Conservation (phyloP, 225 moss, liverwort and hornwort genomes). For the Physcomitrellopsis africana region DNA sequence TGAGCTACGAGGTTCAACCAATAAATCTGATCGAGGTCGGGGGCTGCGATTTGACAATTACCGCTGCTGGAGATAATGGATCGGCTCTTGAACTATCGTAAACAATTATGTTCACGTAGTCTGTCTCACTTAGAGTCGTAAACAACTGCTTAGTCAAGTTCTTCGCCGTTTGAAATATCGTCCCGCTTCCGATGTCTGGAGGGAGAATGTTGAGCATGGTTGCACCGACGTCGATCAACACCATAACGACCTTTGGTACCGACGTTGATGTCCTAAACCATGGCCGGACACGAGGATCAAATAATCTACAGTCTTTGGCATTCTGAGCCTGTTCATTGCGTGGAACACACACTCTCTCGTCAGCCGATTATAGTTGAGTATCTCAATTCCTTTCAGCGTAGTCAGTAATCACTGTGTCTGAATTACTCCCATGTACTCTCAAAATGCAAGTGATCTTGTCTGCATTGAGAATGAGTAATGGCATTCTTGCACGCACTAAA, state of each 20-base stretch:
- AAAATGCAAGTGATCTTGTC: not conserved
- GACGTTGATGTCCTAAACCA: constrained; percentile 25
- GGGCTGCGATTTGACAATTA: not conserved
- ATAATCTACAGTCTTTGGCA: not conserved
- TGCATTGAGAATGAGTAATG: not conserved
- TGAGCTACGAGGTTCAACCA: not conserved
- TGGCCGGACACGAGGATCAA: not conserved
- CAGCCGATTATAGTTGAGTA: not conserved
- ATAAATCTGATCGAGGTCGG: not conserved
- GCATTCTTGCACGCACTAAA: not conserved
- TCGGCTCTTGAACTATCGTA: constrained; percentile 24
- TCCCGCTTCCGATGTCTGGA: not conserved
- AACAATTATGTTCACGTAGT: constrained; percentile 18
- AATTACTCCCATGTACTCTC: not conserved
- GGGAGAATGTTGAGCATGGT: constrained; percentile 28
- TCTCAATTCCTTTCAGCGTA: not conserved
- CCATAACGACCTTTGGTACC: constrained; percentile 35
- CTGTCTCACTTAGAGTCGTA: not conserved
- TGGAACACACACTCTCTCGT: too few relatives aligned
- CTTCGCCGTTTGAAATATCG: not conserved
- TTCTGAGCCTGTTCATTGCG: not conserved
- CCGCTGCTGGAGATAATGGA: not conserved
- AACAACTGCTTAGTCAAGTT: not conserved
- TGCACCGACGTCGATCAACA: constrained; percentile 25
- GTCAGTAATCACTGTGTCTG: not conserved